phyloP scores from a whole-genome alignment of 2,329 filamentous ascomycete species.

The Penicillium paneum region DNA sequence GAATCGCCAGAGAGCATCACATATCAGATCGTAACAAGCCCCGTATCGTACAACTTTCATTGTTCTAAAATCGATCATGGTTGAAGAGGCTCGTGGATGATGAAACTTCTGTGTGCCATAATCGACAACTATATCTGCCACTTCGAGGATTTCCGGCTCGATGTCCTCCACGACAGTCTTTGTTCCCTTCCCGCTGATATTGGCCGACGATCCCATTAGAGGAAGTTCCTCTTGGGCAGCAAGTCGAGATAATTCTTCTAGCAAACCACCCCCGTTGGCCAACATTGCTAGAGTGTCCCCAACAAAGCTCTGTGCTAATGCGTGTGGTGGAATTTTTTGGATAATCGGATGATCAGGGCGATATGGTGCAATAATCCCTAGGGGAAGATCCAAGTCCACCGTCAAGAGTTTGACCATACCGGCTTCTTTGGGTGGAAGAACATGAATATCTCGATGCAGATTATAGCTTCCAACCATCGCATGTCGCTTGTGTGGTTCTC shows the following conservation, averaged over 20 bases:
- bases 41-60: slow-evolving; percentile 28
- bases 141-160: slow-evolving; percentile 25
- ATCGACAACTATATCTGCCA: slow-evolving; percentile 33
- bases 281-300: slow-evolving; percentile 28
- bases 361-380: slow-evolving; percentile 27
- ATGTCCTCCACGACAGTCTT: slow-evolving; percentile 31
- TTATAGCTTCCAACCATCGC: slow-evolving; percentile 29
- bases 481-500: slow-evolving; percentile 25
- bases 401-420: slow-evolving; percentile 22
- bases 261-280: slow-evolving; percentile 27
- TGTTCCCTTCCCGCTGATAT: slow-evolving; percentile 30
- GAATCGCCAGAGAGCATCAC: slow-evolving; percentile 24
- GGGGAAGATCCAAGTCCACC: slow-evolving; percentile 26
- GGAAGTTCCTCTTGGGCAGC: slow-evolving; percentile 19
- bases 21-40: slow-evolving; percentile 30
- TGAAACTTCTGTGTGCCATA: slow-evolving; percentile 29
- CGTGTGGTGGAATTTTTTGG: slow-evolving; percentile 13
- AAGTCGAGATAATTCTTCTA: slow-evolving; percentile 27
- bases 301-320: slow-evolving; percentile 15
- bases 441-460: slow-evolving; percentile 25
- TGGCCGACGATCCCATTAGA: slow-evolving; percentile 32
- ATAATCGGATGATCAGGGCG: slow-evolving; percentile 24
- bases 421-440: slow-evolving; percentile 12
- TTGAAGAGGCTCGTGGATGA: slow-evolving; percentile 26
- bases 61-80: slow-evolving; percentile 29